These are phyloP conservation scores for Synchytrium microbalum DNA, from an alignment of 371 early-diverging fungal species.

Conservation along the genomic window DNA sequence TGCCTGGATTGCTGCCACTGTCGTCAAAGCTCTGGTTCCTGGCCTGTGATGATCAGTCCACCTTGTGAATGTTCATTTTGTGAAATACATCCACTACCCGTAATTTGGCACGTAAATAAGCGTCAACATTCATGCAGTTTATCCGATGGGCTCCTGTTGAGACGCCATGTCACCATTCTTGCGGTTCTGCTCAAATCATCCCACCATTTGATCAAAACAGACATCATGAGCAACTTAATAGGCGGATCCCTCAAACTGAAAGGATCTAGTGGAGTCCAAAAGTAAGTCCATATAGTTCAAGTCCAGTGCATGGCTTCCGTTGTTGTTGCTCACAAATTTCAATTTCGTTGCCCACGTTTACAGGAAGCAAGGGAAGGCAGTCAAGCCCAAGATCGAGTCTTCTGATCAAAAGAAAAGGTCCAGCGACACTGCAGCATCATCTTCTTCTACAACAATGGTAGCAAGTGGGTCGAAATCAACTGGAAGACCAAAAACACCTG, in stretches of 20 bases:
- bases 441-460: background rate
- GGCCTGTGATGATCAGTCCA: no score
- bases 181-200: no score
- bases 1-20: no score
- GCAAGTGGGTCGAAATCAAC: background rate
- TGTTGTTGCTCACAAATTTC: background rate
- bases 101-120: background rate
- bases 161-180: no score
- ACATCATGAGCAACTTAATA: no score
- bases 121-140: background rate
- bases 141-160: background rate
- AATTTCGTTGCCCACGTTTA: no score
- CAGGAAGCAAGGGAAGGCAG: no score
- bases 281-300: background rate
- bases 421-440: background rate
- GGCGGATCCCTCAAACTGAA: background rate
- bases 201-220: no score
- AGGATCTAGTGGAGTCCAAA: background rate
- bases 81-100: no score
- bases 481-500: conserved; percentile 29
- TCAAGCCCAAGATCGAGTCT: background rate
- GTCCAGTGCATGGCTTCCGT: background rate
- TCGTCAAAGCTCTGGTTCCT: no score
- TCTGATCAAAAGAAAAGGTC: background rate
- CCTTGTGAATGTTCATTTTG: no score